These are phyloP conservation scores for Jatropha podagrica DNA, from an alignment of 441 rosid species.

Conservation along the genomic window DNA sequence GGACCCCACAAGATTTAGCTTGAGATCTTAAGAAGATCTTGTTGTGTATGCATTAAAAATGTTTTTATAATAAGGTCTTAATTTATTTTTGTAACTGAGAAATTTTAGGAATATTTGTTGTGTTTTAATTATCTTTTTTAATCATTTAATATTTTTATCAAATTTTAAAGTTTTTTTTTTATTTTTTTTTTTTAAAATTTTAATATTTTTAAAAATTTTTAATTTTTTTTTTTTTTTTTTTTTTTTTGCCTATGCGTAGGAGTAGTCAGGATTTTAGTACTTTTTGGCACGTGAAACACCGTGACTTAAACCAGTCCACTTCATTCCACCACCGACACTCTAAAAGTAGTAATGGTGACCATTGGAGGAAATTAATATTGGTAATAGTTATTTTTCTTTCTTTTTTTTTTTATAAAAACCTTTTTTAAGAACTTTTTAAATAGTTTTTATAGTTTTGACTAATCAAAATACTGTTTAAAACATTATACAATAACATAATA, in stretches of 20 bases:
- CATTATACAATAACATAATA: too few relatives aligned
- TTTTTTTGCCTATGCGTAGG: neutral
- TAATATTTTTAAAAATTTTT: too few relatives aligned
- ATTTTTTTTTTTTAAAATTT: too few relatives aligned
- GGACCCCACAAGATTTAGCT: slow-evolving; percentile 1
- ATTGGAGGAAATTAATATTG: neutral
- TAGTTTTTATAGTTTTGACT: too few relatives aligned
- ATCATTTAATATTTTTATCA: too few relatives aligned
- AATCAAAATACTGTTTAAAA: too few relatives aligned
- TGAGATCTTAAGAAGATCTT: neutral
- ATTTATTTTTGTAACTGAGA: neutral
- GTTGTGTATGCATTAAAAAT: neutral
- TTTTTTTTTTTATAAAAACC: too few relatives aligned
- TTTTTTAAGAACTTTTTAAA: too few relatives aligned
- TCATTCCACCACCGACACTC: neutral
- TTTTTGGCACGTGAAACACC: slow-evolving; percentile 4
- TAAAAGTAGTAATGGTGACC: neutral
- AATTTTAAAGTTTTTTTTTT: too few relatives aligned
- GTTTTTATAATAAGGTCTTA: neutral
- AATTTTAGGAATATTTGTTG: too few relatives aligned
- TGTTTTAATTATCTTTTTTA: neutral
- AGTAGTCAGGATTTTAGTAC: neutral
- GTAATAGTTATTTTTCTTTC: too few relatives aligned
- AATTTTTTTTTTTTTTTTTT: neutral
- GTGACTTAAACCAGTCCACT: neutral